A percentile compares a stretch with the other conserved stretches of the same genome.
Evolutionary conservation across 1,284 basidiomycete genomes (phyloP).

Genomic region (Apiotrichum domesticum): DNA sequence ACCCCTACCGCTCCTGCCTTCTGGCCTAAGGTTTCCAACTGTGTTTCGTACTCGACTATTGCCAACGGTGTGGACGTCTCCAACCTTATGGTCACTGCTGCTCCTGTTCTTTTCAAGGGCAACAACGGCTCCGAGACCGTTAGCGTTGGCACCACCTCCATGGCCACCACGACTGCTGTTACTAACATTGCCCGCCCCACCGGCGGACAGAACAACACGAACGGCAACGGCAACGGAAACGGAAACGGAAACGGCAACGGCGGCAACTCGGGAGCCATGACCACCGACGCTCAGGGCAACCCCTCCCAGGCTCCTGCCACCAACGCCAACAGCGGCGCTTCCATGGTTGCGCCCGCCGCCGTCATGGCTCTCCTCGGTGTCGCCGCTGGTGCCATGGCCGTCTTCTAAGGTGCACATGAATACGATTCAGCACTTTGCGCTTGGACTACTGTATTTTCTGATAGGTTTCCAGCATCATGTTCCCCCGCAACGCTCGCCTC

Average conservation of each 20-base stretch:
- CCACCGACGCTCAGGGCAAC: background rate
- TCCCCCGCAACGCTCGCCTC: too few species aligned
- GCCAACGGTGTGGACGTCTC: slow-evolving; percentile 38
- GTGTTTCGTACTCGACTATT: slow-evolving; percentile 44
- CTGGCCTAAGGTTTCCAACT: slow-evolving; percentile 44
- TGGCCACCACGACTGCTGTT: slow-evolving; percentile 14
- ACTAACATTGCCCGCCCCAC: slow-evolving; percentile 6
- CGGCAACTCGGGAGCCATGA: background rate
- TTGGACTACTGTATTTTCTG: too few species aligned
- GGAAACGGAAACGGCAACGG: slow-evolving; percentile 1
- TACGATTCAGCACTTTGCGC: background rate
- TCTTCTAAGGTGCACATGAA: slow-evolving; percentile 19
- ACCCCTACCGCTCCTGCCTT: slow-evolving; percentile 36
- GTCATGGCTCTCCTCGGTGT: slow-evolving; percentile 13
- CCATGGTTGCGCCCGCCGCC: slow-evolving; percentile 3
- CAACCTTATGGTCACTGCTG: slow-evolving; percentile 34
- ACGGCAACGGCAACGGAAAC: slow-evolving; percentile 10
- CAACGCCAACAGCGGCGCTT: background rate
- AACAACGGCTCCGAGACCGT: slow-evolving; percentile 19
- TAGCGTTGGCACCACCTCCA: slow-evolving; percentile 24
- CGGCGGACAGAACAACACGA: background rate
- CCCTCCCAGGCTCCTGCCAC: slow-evolving; percentile 3
- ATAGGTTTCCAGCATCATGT: background rate
- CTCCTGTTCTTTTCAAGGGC: slow-evolving; percentile 23
- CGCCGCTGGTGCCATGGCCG: slow-evolving; percentile 19